Evolutionary conservation across 2,329 filamentous ascomycete species (phyloP).

Genomic region (Fusarium multiceps): DNA sequence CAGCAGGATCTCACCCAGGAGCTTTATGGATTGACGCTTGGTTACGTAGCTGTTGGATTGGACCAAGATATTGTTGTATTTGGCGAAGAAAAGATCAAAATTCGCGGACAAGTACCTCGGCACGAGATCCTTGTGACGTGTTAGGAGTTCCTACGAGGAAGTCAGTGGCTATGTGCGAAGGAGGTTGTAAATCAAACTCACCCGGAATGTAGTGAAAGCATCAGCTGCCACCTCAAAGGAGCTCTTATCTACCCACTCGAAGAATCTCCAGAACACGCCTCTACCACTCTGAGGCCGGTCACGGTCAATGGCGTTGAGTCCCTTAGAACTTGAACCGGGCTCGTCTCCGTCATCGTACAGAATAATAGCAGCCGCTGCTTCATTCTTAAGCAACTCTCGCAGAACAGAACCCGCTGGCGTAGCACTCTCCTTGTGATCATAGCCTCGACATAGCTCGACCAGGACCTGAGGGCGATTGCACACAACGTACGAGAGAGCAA

Average conservation of each 20-base stretch:
- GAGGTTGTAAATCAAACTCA: slow-evolving; percentile 56
- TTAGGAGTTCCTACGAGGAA: slow-evolving; percentile 80
- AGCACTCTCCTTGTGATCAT: slow-evolving; percentile 89
- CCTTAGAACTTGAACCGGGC: slow-evolving; percentile 76
- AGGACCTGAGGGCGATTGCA: slow-evolving; percentile 88
- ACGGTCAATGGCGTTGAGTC: slow-evolving; percentile 80
- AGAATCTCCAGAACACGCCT: slow-evolving; percentile 96
- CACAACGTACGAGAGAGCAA: slow-evolving; percentile 89
- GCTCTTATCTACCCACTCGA: slow-evolving; percentile 95
- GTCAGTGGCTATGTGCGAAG: slow-evolving; percentile 18
- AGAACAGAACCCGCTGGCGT: slow-evolving; percentile 91
- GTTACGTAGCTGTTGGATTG: slow-evolving; percentile 97
- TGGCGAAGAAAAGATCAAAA: slow-evolving; percentile 91
- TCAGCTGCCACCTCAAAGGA: slow-evolving; percentile 97
- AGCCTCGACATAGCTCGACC: slow-evolving; percentile 87
- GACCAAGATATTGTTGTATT: slow-evolving; percentile 88
- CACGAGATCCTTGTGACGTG: slow-evolving; percentile 91
- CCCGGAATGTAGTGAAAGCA: slow-evolving; percentile 96
- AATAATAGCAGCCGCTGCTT: slow-evolving; percentile 89
- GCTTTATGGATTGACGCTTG: slow-evolving; percentile 96
- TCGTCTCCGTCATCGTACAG: slow-evolving; percentile 88
- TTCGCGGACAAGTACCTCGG: slow-evolving; percentile 89
- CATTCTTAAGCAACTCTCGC: slow-evolving; percentile 88
- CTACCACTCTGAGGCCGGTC: slow-evolving; percentile 79
- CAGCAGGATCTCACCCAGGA: slow-evolving; percentile 92